A percentile compares a stretch with the other conserved stretches of the same genome.
Evolutionary conservation across 495 filamentous ascomycete genomes (phyloP).

Genomic region (Talaromyces liani): DNA sequence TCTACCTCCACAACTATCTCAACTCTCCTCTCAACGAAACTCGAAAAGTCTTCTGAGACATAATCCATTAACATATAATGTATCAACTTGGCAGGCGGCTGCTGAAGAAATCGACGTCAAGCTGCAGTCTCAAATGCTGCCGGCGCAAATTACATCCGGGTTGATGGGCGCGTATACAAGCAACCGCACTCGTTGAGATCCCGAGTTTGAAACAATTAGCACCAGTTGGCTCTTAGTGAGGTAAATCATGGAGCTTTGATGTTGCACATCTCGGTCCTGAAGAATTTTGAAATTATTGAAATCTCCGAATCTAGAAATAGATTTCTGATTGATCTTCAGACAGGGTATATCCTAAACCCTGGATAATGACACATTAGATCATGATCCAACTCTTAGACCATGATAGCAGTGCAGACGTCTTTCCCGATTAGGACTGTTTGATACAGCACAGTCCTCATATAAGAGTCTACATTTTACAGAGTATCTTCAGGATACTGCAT

Average conservation of each 20-base stretch:
- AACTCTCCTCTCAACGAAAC: background rate
- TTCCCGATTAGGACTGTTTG: background rate
- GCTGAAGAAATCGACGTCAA: conserved; percentile 5
- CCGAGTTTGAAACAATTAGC: conserved; percentile 6
- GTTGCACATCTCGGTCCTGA: conserved; percentile 2
- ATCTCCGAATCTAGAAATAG: background rate
- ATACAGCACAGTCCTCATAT: background rate
- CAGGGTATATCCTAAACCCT: background rate
- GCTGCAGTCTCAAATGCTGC: conserved; percentile 1
- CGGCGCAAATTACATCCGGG: background rate
- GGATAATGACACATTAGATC: background rate
- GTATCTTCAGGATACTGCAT: background rate
- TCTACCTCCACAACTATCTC: background rate
- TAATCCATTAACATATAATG: background rate
- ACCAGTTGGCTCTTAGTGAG: background rate
- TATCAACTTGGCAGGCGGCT: conserved; percentile 2
- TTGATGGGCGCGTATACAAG: conserved; percentile 5
- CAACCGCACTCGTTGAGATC: background rate
- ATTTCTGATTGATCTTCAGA: background rate
- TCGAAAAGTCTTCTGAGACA: background rate
- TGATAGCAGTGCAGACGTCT: background rate
- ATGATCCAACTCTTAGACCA: background rate
- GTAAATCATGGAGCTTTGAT: background rate
- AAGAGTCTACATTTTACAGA: background rate
- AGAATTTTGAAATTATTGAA: background rate